Base-by-base conservation (phyloP, 768 basidiomycete species). In the Leccinum uliginosum region DNA sequence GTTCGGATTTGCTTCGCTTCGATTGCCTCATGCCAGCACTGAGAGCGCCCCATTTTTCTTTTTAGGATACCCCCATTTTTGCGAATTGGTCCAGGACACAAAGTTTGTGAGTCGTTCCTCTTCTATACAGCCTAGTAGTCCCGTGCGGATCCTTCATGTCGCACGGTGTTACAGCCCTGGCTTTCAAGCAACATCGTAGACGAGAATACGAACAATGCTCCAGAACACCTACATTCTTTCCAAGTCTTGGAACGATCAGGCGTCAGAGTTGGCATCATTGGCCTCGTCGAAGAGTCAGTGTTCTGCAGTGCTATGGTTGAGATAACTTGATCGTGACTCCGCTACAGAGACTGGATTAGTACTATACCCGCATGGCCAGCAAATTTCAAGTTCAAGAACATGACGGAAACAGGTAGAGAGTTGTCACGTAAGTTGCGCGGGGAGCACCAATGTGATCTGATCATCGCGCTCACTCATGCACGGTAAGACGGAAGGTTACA, bases 291-390 rank as follows among this genome's bases (percentile, higher is more conserved):
- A 71, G 78, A 89, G 93, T 93, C 59, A 34, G 75, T 65, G 9
- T 24, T 38, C 12, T 38, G 47, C 35, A 14, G 24, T 24, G 3
- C 21, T 44, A 17, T 4, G 30, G 19, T 38, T 23, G 11, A 45
- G 19, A 15, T 43, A 14, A 26, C 15, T 50, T 21, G 29, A n/a
- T 50, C 17, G 21, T 46, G 29, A 47, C 23, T 50, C 24, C 44
- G 29, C 12, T 12, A 17, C 51, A 94, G 92, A 68, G 89, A 90
- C 64, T 96, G 93, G 93, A 93, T 96, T 51, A 78, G 78, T 24
- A 95, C 93, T 1, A 83, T 97, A 9, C 75, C 91, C 0, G 84
- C 91, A 8, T 97, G 93, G 92, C 93, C 93, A 1, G 51, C 82
- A 1, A 83, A 82, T 54, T 97, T 95, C 71, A 71, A 82, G 59